Percentiles rank a stretch among this genome's conserved stretches.
Evolutionary conservation across 83 land plant species (phyloP).

Genomic region (Larix sibirica): DNA sequence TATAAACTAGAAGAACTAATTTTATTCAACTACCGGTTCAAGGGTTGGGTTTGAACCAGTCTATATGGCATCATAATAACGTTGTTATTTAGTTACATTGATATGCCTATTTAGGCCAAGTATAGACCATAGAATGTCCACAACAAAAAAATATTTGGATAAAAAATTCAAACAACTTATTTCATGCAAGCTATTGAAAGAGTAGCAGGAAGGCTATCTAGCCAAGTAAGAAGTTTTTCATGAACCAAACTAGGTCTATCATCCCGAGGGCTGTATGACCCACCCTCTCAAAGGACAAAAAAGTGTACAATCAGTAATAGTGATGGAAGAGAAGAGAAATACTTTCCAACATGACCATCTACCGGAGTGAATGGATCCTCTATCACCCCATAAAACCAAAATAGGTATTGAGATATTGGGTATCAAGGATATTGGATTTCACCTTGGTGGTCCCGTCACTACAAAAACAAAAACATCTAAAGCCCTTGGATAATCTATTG

Average conservation of each 20-base stretch:
- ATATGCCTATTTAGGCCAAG: no score
- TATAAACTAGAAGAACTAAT: not conserved
- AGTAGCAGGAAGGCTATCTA: conserved; percentile 48
- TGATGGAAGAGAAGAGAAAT: conserved; percentile 65
- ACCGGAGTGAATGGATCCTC: conserved; percentile 91
- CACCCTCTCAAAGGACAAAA: conserved; percentile 51
- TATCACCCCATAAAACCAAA: conserved; percentile 87
- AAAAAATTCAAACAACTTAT: not conserved
- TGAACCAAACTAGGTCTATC: conserved; percentile 92
- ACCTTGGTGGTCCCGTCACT: conserved; percentile 97
- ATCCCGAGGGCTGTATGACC: conserved; percentile 96
- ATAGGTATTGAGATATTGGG: conserved; percentile 65
- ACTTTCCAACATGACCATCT: conserved; percentile 94
- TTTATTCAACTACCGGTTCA: no score
- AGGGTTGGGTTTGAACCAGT: no score
- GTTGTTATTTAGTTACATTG: no score
- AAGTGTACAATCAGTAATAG: conserved; percentile 47
- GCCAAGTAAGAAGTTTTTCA: conserved; percentile 84
- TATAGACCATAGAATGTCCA: no score
- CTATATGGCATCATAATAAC: no score
- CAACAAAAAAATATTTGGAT: no score
- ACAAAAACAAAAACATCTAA: conserved; percentile 91
- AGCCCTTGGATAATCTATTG: conserved; percentile 85
- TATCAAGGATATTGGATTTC: conserved; percentile 73
- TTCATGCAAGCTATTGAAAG: not conserved